Percentiles rank a stretch among this genome's conserved stretches.
Conservation (phyloP, 176 grass and related monocot genomes). For the Hordeum vulgare region MorexV3_pseudomolecules_assembly NC_058518.1:482888577-482889076, state of each 20-base stretch:
- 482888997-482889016: slow-evolving; percentile 55
- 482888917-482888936: slow-evolving; percentile 46
- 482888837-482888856: slow-evolving; percentile 71
- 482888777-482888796: slow-evolving; percentile 43
- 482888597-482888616: too few relatives aligned
- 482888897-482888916: slow-evolving; percentile 34
- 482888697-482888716: slow-evolving; percentile 23
- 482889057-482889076: slow-evolving; percentile 54
- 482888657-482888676: slow-evolving; percentile 16
- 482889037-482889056: slow-evolving; percentile 68
- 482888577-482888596: too few relatives aligned
- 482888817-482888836: slow-evolving; percentile 64
- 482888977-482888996: slow-evolving; percentile 47
- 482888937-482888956: slow-evolving; percentile 57
- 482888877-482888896: slow-evolving; percentile 49
- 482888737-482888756: slow-evolving; percentile 62
- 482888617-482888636: too few relatives aligned
- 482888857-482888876: slow-evolving; percentile 46
- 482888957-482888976: slow-evolving; percentile 49
- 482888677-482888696: not conserved
- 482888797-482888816: slow-evolving; percentile 32
- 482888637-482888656: not conserved
- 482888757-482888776: slow-evolving; percentile 59
- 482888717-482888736: slow-evolving; percentile 31
- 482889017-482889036: slow-evolving; percentile 54